Percentiles rank a stretch among this genome's conserved stretches.
phyloP scores from a whole-genome alignment of 176 grass and related monocot genomes.

The Ananas comosus region DNA sequence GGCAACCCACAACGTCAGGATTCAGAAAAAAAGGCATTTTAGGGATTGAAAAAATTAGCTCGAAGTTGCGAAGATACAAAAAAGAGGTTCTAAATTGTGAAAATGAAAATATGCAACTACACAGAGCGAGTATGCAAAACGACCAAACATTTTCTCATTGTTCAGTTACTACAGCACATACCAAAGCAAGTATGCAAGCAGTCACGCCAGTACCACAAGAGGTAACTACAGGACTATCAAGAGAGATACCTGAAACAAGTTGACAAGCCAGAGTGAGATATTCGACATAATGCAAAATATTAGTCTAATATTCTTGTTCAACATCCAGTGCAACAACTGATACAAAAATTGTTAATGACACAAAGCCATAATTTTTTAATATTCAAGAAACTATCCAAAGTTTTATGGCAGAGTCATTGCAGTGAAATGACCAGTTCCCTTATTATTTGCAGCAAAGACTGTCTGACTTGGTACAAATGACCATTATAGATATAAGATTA shows the following conservation, averaged over 20 bases:
- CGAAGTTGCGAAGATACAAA: background rate
- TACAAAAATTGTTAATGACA: background rate
- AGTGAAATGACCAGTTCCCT: background rate
- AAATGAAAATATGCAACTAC: no score
- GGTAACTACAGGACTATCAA: constrained; percentile 55
- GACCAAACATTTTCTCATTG: background rate
- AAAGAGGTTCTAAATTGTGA: background rate
- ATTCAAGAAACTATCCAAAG: no score
- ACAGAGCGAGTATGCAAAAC: no score
- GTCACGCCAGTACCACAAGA: constrained; percentile 95
- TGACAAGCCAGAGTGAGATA: background rate
- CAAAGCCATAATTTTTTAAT: background rate
- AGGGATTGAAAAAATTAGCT: no score
- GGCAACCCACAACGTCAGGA: no score
- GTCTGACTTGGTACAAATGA: background rate
- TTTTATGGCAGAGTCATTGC: background rate
- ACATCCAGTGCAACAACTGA: background rate
- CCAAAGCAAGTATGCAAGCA: constrained; percentile 77
- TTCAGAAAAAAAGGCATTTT: no score
- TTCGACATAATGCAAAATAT: background rate
- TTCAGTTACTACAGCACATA: constrained; percentile 21
- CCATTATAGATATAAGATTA: no score
- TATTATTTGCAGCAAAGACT: background rate
- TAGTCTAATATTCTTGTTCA: background rate
- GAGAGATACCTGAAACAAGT: constrained; percentile 50